These are phyloP conservation scores for Prunus dulcis DNA, from an alignment of 306 rosid species.

Conservation along the genomic window DNA sequence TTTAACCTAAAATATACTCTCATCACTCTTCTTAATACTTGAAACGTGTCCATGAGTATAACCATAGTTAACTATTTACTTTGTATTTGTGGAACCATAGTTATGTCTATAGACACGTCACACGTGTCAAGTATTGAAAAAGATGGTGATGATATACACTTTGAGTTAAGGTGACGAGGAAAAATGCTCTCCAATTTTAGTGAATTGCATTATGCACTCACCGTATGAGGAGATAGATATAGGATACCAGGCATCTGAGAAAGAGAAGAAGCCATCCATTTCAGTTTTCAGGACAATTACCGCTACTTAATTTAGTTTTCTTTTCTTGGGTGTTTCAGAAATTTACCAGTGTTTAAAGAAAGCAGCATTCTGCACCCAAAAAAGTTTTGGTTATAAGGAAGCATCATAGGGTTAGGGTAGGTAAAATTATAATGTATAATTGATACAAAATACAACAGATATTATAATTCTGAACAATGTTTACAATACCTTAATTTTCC, in stretches of 20 bases:
- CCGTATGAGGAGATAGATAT: neutral
- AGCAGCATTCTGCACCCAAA: neutral
- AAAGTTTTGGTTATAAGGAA: neutral
- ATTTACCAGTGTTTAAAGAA: neutral
- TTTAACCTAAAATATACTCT: fast-evolving
- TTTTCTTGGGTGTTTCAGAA: neutral
- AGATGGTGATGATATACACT: too few relatives aligned
- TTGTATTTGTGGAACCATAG: too few relatives aligned
- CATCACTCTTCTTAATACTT: too few relatives aligned
- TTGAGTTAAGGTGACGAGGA: too few relatives aligned
- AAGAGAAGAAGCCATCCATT: neutral
- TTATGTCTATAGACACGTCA: too few relatives aligned
- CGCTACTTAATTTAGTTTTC: neutral
- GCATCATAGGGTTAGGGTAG: neutral
- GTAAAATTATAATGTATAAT: too few relatives aligned
- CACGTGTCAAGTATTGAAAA: too few relatives aligned
- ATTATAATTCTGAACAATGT: neutral
- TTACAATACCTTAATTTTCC: neutral
- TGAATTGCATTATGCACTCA: too few relatives aligned
- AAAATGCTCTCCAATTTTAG: too few relatives aligned
- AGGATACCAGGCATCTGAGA: neutral
- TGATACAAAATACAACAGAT: too few relatives aligned
- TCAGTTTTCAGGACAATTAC: neutral
- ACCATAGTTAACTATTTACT: too few relatives aligned
- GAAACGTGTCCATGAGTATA: fast-evolving